Base-by-base conservation (phyloP, 2,329 filamentous ascomycete genomes). In the Triangularia verruculosa region DNA sequence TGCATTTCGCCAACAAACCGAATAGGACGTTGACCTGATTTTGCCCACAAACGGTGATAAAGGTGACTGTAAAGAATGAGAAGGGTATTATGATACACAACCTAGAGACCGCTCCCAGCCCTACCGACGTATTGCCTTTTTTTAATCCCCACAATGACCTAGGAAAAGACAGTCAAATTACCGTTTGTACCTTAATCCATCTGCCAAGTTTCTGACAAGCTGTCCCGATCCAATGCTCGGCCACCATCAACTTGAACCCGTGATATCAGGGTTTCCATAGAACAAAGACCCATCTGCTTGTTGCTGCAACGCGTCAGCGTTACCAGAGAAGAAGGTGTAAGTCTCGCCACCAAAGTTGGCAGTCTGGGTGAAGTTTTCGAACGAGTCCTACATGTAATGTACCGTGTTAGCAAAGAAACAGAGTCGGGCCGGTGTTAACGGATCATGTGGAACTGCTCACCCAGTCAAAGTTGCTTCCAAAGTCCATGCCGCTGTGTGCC, bases 331-430 rank as follows among this genome's bases (percentile, higher is more conserved):
- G 65, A 85, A 79, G 60, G 82, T 79, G 68, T 85, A 83, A 15
- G 79, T 78, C 62, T 82, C 80, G 30, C 85, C 83, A 2, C 79
- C 81, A 78, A 83, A 86, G 51, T 79, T 80, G 13, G 82, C 79
- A n/a, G 74, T 80, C 59, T 87, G 84, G 0, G 84, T 79, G 65
- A 82, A 86, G 59, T 80, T 85, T 64, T 87, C 84, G 56, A 87
- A 82, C 12, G 82, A 80, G 52, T 81, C 80, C 84, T 86, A 59
- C 34, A 56, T 4, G 28, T 8, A 32, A 43, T 25, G 25, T 54
- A 28, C 22, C 22, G 51, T 9, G 61, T 67, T 20, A 79, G 74
- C 61, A 62, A 64, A 25, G 13, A 56, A 27, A n/a, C 39, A 28
- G 32, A 57, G 51, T 32, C 32, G 39, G 27, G 7, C 53, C 32